These are phyloP conservation scores for Botrytis fragariae DNA, from an alignment of 2,329 filamentous ascomycete genomes.

Conservation along the genomic window DNA sequence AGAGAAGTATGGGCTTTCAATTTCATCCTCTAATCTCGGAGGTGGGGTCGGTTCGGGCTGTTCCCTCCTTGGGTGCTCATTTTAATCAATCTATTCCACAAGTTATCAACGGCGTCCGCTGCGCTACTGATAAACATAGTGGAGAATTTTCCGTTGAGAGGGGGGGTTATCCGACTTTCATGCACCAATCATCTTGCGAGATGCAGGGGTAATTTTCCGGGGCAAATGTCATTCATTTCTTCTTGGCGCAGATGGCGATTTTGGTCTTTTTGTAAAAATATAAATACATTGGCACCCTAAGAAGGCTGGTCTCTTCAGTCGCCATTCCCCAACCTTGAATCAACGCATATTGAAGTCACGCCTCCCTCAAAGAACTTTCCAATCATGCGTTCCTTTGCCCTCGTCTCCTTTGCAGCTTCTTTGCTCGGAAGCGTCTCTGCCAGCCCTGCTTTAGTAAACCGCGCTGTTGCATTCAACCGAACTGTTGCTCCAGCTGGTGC, in stretches of 20 bases:
- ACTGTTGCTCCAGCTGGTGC: conserved; percentile 46
- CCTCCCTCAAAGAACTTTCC: not conserved
- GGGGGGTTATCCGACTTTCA: not conserved
- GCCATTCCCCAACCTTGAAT: not conserved
- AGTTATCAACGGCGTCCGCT: not conserved
- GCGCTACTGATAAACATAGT: not conserved
- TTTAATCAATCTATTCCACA: not conserved
- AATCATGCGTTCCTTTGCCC: conserved; percentile 16
- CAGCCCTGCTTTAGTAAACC: not conserved
- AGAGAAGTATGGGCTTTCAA: not conserved
- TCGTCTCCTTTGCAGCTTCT: conserved; percentile 10
- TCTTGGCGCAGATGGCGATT: not conserved
- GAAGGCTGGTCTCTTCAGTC: not conserved
- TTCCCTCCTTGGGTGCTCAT: not conserved
- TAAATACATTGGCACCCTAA: not conserved
- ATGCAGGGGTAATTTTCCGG: not conserved
- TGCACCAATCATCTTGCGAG: conserved; percentile 6
- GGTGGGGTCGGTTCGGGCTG: not conserved
- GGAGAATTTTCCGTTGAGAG: not conserved
- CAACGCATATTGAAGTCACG: not conserved
- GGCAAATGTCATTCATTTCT: not conserved
- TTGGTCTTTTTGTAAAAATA: not conserved
- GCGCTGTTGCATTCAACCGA: conserved; percentile 27
- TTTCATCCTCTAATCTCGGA: not conserved
- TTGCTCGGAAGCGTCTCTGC: conserved; percentile 8